phyloP scores from a whole-genome alignment of 805 yeast genomes.

The Starmerella apicola region DNA sequence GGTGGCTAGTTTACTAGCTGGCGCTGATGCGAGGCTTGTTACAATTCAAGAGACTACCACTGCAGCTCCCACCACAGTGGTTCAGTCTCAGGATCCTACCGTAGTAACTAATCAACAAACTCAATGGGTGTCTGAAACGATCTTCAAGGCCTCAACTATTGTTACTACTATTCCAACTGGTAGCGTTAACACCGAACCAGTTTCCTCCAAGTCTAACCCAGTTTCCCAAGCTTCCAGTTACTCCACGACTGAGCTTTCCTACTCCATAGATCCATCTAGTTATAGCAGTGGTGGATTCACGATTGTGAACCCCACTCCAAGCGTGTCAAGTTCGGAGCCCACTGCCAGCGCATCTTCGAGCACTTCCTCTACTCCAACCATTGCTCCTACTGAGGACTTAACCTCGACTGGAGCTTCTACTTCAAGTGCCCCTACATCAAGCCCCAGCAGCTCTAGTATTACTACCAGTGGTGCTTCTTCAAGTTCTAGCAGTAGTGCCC shows the following conservation, averaged over 20 bases:
- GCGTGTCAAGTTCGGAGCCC: slow-evolving; percentile 2
- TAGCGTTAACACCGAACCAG: slow-evolving; percentile 24
- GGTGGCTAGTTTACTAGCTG: not conserved
- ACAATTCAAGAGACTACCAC: slow-evolving; percentile 17
- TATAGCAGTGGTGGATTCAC: slow-evolving; percentile 20
- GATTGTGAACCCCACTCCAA: slow-evolving; percentile 1
- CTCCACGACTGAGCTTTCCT: slow-evolving; percentile 24
- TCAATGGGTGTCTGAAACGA: slow-evolving; percentile 20
- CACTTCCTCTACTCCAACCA: not conserved
- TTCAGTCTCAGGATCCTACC: slow-evolving; percentile 4
- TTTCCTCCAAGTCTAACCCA: slow-evolving; percentile 25
- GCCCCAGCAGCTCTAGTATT: not conserved
- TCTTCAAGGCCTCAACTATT: slow-evolving; percentile 24
- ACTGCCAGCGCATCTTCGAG: not conserved
- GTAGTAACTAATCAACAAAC: slow-evolving; percentile 17
- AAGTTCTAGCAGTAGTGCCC: slow-evolving; percentile 1
- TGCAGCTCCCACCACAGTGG: slow-evolving; percentile 14
- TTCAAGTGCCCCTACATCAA: not conserved
- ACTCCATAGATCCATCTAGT: slow-evolving; percentile 26
- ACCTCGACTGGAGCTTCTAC: not conserved
- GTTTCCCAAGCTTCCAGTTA: slow-evolving; percentile 25
- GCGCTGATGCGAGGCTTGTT: slow-evolving; percentile 13
- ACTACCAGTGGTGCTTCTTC: slow-evolving; percentile 5
- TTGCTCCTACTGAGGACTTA: not conserved
- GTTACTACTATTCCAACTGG: slow-evolving; percentile 27